phyloP scores from a whole-genome alignment of 2,329 filamentous ascomycete species.

The Scorias spongiosa region DNA sequence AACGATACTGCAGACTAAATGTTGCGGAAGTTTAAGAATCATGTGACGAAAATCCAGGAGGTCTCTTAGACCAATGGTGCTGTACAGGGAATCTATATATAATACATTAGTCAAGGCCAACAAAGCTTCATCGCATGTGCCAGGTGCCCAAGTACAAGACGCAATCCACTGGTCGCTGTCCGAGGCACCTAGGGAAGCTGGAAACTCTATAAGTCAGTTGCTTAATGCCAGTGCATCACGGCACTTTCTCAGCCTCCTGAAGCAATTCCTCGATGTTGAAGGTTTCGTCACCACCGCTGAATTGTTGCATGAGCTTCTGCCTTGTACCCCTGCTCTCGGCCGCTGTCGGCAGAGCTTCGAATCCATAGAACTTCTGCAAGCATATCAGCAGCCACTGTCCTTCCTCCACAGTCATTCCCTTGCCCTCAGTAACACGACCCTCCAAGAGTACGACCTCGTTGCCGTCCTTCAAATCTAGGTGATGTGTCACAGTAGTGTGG shows the following conservation, averaged over 20 bases:
- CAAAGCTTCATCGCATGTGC: no score
- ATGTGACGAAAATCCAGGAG: no score
- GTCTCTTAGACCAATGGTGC: no score
- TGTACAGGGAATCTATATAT: no score
- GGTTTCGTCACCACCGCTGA: constrained; percentile 57
- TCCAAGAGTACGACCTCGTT: constrained; percentile 77
- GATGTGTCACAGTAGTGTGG: constrained; percentile 87
- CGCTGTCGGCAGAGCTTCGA: constrained; percentile 43
- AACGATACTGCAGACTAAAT: no score
- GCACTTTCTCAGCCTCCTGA: constrained; percentile 73
- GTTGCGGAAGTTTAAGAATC: no score
- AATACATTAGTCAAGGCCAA: no score
- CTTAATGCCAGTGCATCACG: constrained; percentile 7
- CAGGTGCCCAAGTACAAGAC: no score
- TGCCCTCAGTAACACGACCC: constrained; percentile 59
- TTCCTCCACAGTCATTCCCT: constrained; percentile 63
- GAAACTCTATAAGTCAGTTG: no score
- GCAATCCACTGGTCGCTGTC: no score
- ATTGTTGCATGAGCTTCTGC: constrained; percentile 62
- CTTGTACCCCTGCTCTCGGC: constrained; percentile 56
- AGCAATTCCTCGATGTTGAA: constrained; percentile 78
- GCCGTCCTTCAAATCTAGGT: constrained; percentile 59
- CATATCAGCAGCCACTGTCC: constrained; percentile 87
- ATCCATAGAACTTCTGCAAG: constrained; percentile 78
- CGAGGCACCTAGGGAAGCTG: no score